phyloP scores from a whole-genome alignment of 306 rosid species.

The Phaseolus lunatus region DNA sequence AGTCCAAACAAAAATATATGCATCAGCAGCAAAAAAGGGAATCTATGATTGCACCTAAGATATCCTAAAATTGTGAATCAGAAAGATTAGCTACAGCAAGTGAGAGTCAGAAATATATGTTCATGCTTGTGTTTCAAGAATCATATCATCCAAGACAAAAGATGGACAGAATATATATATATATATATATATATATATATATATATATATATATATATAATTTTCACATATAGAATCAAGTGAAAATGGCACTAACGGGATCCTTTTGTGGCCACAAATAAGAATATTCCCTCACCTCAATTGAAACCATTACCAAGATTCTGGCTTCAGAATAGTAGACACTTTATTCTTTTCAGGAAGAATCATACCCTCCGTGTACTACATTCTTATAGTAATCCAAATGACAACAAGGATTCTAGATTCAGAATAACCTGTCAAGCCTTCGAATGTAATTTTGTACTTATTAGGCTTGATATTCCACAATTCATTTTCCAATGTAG shows the following conservation, averaged over 20 bases:
- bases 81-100: neutral
- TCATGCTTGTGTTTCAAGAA: neutral
- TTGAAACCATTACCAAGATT: no score
- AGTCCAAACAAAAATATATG: neutral
- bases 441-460: neutral
- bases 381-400: neutral
- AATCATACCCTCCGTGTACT: neutral
- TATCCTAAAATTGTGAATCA: neutral
- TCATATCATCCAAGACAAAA: slow-evolving; percentile 1
- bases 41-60: neutral
- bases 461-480: neutral
- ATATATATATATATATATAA: neutral
- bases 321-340: neutral
- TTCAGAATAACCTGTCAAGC: neutral
- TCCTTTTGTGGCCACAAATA: neutral
- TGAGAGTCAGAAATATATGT: neutral
- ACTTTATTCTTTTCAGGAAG: slow-evolving; percentile 4
- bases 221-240: neutral
- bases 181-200: neutral
- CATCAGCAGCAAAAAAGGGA: no score
- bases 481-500: neutral
- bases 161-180: neutral
- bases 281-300: neutral
- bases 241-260: neutral
- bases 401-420: slow-evolving; percentile 14